A percentile compares a stretch with the other conserved stretches of the same genome.
phyloP scores from a whole-genome alignment of 164 flowering plant genomes.

The Santalum album region DNA sequence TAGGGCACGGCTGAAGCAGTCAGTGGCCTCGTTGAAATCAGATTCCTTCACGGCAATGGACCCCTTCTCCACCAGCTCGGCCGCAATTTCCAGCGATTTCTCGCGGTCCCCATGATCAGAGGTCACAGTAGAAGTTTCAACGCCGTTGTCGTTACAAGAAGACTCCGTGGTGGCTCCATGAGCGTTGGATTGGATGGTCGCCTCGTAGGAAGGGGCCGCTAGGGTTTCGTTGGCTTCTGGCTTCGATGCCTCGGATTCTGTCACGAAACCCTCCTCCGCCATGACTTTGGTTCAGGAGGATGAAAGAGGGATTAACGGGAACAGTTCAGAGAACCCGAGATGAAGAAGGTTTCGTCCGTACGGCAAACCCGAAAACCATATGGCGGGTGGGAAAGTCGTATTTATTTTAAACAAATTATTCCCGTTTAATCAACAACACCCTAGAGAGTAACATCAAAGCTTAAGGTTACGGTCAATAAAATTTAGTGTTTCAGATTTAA shows the following conservation, averaged over 20 bases:
- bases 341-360: too few relatives aligned
- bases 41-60: slow-evolving; percentile 37
- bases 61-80: slow-evolving; percentile 63
- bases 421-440: too few relatives aligned
- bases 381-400: too few relatives aligned
- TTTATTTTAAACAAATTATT: too few relatives aligned
- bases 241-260: slow-evolving; percentile 4
- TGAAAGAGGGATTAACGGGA: too few relatives aligned
- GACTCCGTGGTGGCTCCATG: slow-evolving; percentile 31
- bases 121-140: slow-evolving; percentile 14
- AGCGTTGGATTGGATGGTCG: slow-evolving; percentile 17
- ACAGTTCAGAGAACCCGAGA: too few relatives aligned
- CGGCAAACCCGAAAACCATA: too few relatives aligned
- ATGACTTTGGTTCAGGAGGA: not conserved
- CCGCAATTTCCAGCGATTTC: slow-evolving; percentile 52
- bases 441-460: too few relatives aligned
- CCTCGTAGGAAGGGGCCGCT: slow-evolving; percentile 20
- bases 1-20: slow-evolving; percentile 85
- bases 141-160: slow-evolving; percentile 9
- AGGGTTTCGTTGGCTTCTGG: slow-evolving; percentile 9
- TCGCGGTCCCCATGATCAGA: slow-evolving; percentile 26
- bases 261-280: slow-evolving; percentile 13
- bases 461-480: too few relatives aligned
- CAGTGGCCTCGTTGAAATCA: slow-evolving; percentile 60
- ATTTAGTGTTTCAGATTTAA: too few relatives aligned